Evolutionary conservation across 2,329 filamentous ascomycete species (phyloP).

Genomic region (Trichoderma endophyticum): DNA sequence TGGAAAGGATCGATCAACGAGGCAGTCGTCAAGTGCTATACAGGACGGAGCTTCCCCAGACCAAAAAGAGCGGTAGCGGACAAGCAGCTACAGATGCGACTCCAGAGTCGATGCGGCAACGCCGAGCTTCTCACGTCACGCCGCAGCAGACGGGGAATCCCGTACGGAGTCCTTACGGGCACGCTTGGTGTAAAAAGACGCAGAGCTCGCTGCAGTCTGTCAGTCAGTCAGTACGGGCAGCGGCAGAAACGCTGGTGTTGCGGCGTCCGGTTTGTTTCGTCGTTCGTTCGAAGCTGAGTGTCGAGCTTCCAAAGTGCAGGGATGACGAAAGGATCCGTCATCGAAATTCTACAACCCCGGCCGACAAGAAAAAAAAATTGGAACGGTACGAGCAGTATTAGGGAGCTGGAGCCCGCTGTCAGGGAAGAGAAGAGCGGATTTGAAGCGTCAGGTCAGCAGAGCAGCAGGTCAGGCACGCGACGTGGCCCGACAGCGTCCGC

Average conservation of each 20-base stretch:
- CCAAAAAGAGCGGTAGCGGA: conserved; percentile 4
- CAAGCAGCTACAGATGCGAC: background rate
- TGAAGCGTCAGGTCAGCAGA: background rate
- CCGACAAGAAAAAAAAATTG: conserved; percentile 4
- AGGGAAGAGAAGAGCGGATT: background rate
- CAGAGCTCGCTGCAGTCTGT: background rate
- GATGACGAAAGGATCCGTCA: conserved; percentile 16
- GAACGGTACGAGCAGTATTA: background rate
- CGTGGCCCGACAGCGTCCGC: conserved; percentile 11
- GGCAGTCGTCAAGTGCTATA: conserved; percentile 6
- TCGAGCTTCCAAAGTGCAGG: conserved; percentile 9
- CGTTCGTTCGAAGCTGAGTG: conserved; percentile 10
- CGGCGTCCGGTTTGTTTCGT: background rate
- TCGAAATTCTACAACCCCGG: conserved; percentile 17
- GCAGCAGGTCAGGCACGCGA: background rate
- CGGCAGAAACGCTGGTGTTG: conserved; percentile 1
- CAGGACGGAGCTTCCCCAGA: conserved; percentile 13
- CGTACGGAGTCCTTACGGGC: background rate
- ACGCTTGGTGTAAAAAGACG: conserved; percentile 5
- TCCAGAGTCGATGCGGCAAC: background rate
- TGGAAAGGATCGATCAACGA: conserved; percentile 6
- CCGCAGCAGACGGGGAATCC: background rate
- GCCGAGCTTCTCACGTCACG: background rate
- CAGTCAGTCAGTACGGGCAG: background rate
- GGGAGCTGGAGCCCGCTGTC: conserved; percentile 13